Evolutionary conservation across 2,329 filamentous ascomycete genomes (phyloP).

Genomic region (Aspergillus thermomutatus): DNA sequence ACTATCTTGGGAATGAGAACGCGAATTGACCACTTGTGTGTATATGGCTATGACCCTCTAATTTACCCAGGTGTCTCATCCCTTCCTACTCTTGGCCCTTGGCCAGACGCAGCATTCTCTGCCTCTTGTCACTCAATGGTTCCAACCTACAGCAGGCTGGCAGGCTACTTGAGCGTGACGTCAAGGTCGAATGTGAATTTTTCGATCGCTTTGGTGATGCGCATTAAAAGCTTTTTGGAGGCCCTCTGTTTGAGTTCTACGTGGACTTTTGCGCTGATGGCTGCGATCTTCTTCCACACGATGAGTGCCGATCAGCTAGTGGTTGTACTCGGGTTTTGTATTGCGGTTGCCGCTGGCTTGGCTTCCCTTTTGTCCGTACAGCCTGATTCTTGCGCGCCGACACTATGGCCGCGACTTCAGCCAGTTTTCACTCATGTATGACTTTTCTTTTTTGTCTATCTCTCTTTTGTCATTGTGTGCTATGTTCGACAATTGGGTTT

Average conservation of each 20-base stretch:
- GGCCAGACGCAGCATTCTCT: not conserved
- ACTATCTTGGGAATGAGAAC: not conserved
- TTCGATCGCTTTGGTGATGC: not conserved
- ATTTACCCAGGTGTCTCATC: not conserved
- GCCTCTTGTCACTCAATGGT: not conserved
- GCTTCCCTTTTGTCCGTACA: not conserved
- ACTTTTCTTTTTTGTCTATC: conserved; percentile 4
- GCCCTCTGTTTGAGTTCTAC: not conserved
- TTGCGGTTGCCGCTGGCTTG: conserved; percentile 8
- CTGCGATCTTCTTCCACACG: not conserved
- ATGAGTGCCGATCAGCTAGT: not conserved
- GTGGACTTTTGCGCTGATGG: not conserved
- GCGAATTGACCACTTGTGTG: not conserved
- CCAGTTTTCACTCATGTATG: conserved; percentile 5
- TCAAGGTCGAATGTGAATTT: not conserved
- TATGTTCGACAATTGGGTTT: conserved; percentile 16
- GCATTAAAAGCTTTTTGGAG: not conserved
- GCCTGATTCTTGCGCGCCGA: not conserved
- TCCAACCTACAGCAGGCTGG: not conserved
- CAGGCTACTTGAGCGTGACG: not conserved
- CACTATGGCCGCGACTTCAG: not conserved
- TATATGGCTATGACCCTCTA: not conserved
- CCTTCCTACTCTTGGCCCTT: not conserved
- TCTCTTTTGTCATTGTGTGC: conserved; percentile 12
- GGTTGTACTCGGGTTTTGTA: conserved; percentile 2